Evolutionary conservation across 352 stramenopile genomes (phyloP).

Genomic region (Phytophthora meadii): DNA sequence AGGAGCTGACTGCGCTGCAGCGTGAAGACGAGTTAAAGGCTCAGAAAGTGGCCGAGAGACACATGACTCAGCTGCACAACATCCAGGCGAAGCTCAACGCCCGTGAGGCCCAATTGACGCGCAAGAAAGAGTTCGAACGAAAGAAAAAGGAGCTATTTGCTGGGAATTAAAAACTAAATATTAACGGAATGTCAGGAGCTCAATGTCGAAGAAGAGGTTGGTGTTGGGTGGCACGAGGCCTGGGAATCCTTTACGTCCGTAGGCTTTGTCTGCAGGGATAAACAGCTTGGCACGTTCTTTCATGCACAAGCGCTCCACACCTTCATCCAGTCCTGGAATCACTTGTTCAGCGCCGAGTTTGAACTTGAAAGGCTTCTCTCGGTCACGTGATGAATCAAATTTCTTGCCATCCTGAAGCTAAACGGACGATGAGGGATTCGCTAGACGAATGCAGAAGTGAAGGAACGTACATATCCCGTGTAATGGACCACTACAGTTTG

Average conservation of each 20-base stretch:
- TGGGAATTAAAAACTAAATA: neutral
- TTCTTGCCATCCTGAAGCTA: slow-evolving; percentile 79
- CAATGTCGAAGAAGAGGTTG: slow-evolving; percentile 93
- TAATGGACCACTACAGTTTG: slow-evolving; percentile 91
- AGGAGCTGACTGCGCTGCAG: slow-evolving; percentile 32
- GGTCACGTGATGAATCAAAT: slow-evolving; percentile 78
- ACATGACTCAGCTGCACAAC: slow-evolving; percentile 57
- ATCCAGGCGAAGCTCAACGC: slow-evolving; percentile 65
- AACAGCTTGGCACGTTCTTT: slow-evolving; percentile 89
- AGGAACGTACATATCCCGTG: slow-evolving; percentile 78
- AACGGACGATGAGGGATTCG: slow-evolving; percentile 3
- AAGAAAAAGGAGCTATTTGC: slow-evolving; percentile 71
- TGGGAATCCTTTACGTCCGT: slow-evolving; percentile 85
- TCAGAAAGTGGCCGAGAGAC: slow-evolving; percentile 37
- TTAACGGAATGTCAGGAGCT: slow-evolving; percentile 88
- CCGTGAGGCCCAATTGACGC: slow-evolving; percentile 44
- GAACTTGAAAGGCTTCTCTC: slow-evolving; percentile 91
- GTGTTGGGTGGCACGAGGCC: slow-evolving; percentile 92
- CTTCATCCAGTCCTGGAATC: slow-evolving; percentile 88
- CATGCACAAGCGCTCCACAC: slow-evolving; percentile 82
- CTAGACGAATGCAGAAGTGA: neutral
- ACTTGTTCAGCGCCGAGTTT: slow-evolving; percentile 90
- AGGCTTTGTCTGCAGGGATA: slow-evolving; percentile 87
- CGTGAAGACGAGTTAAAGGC: slow-evolving; percentile 40
- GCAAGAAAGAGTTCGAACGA: slow-evolving; percentile 67